Conservation (phyloP, 1,284 basidiomycete genomes). For the Golubevia sp. region DNA sequence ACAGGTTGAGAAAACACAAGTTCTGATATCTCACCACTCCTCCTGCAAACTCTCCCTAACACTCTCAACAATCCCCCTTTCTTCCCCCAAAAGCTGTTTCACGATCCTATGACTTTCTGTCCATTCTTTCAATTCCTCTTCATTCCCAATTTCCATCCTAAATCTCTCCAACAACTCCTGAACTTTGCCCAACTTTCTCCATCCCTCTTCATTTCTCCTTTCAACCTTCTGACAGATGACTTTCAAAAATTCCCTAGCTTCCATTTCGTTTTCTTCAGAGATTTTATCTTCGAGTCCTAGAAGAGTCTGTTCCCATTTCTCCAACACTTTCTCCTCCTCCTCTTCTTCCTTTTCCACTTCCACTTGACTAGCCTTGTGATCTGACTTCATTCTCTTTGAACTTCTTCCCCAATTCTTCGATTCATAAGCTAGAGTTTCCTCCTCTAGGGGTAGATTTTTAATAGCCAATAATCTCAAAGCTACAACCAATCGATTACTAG, state of each 20-base stretch:
- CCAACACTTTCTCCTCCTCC: conserved; percentile 8
- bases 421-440: conserved; percentile 4
- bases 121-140: background rate
- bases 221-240: conserved; percentile 4
- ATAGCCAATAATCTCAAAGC: conserved; percentile 37
- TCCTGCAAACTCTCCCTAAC: background rate
- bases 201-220: background rate
- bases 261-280: conserved; percentile 21
- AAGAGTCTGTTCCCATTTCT: conserved; percentile 33
- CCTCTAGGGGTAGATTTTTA: conserved; percentile 3
- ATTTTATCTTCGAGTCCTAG: conserved; percentile 21
- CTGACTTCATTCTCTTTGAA: conserved; percentile 5
- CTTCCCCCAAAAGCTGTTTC: background rate
- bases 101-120: background rate
- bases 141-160: background rate
- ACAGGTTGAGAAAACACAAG: too few species aligned
- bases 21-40: background rate
- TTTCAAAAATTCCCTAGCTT: conserved; percentile 11
- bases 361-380: background rate
- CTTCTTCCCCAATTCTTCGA: conserved; percentile 4
- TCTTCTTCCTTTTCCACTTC: background rate
- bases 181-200: background rate
- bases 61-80: background rate
- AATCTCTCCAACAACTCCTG: background rate
- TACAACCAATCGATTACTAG: conserved; percentile 40